A percentile compares a stretch with the other conserved stretches of the same genome.
Conservation (phyloP, 768 basidiomycete species). For the Hirschioporus abietinus region DNA sequence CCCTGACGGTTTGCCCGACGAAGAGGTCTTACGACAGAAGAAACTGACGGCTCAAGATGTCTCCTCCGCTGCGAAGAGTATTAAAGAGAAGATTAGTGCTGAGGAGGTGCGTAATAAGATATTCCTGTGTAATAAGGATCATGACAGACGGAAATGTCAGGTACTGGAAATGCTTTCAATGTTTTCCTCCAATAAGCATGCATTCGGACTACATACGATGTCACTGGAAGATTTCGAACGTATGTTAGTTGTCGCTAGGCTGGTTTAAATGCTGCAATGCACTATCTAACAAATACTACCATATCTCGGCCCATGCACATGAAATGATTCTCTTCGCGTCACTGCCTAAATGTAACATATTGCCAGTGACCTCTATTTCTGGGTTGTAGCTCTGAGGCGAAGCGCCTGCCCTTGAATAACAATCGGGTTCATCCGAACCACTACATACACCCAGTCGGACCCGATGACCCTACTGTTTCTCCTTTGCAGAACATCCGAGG, state of each 20-base stretch:
- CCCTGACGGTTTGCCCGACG: slow-evolving; percentile 24
- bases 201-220: slow-evolving; percentile 38
- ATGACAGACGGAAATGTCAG: slow-evolving; percentile 30
- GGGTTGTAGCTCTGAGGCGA: too few species aligned
- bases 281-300: too few species aligned
- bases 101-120: slow-evolving; percentile 53
- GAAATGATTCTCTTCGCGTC: too few species aligned
- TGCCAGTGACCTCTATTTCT: too few species aligned
- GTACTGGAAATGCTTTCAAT: slow-evolving; percentile 75
- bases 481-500: too few species aligned
- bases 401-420: too few species aligned
- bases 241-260: slow-evolving; percentile 64
- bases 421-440: too few species aligned
- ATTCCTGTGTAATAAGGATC: slow-evolving; percentile 8
- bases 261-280: slow-evolving; percentile 32
- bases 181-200: slow-evolving; percentile 67
- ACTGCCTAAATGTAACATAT: too few species aligned
- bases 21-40: slow-evolving; percentile 42
- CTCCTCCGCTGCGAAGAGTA: slow-evolving; percentile 47
- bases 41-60: slow-evolving; percentile 66
- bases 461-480: too few species aligned
- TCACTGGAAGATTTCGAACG: slow-evolving; percentile 61
- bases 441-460: too few species aligned
- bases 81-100: slow-evolving; percentile 66
- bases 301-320: too few species aligned